Base-by-base conservation (phyloP, 345 rosid genomes). In the Ceriops tagal region DNA sequence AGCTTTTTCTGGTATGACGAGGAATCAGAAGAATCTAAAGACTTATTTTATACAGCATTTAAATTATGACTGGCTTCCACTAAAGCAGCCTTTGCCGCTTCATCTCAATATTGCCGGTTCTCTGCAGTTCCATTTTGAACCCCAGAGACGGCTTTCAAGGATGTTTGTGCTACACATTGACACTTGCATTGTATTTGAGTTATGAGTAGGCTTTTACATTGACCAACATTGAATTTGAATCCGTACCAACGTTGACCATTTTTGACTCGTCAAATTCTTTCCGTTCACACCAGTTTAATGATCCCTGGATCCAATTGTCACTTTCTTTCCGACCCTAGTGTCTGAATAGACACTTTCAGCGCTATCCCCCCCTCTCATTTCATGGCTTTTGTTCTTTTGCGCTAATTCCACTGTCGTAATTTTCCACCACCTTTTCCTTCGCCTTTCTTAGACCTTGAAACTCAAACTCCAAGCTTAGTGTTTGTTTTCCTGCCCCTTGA, bases 361-460 rank as follows among this genome's bases (percentile, higher is more conserved):
- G 10, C 31, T 56, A 11, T 10, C 11, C 19, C 22, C 59, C 31
- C 16, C 26, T 24, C 26, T 21, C 18, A 11, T 56, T 27, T 27
- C 28, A 27, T 27, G 30, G 8, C 59, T 56, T 4, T 56, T 55
- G 16, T 24, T 56, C 31, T 15, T 5, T 56, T 56, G 59, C 31
- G 4, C 59, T n/a, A 8, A 21, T 24, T 11, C 26, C 16, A 56
- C 28, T 5, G 16, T 24, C 15, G 28, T 39, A 10, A 13, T 43
- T 53, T 21, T 65, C 67, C 27, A 19, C 34, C 9, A 28, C 28
- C 24, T 75, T 61, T 30, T 35, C 74, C 55, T 67, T 56, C 26
- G 64, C 53, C 56, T 71, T 72, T 60, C 72, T 60, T 57, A 71
- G 28, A 59, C 65, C 71, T 47, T 53, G 32, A 51, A 21, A 35